These are phyloP conservation scores for Sordariomycetes sp. DNA, from an alignment of 2,329 filamentous ascomycete genomes.

Conservation along the genomic window DNA sequence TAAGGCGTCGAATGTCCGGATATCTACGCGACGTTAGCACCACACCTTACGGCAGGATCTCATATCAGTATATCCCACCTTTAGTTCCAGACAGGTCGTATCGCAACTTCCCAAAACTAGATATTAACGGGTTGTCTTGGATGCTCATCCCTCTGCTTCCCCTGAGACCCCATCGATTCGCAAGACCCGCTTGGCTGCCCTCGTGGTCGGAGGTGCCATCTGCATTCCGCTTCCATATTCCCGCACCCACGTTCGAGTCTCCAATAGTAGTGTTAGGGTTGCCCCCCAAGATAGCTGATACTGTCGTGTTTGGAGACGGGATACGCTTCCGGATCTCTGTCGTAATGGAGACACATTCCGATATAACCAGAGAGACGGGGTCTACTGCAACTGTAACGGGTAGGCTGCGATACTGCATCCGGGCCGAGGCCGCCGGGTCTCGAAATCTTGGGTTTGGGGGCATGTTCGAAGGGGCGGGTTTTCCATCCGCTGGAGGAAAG, in stretches of 20 bases:
- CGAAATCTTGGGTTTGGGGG: background rate
- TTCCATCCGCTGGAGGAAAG: background rate
- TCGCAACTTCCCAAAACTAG: slow-evolving; percentile 80
- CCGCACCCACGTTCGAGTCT: background rate
- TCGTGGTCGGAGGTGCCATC: slow-evolving; percentile 18
- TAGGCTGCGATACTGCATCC: slow-evolving; percentile 46
- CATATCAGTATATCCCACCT: slow-evolving; percentile 33
- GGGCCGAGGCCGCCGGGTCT: slow-evolving; percentile 6
- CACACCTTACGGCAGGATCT: background rate
- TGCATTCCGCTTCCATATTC: background rate
- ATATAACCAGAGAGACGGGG: slow-evolving; percentile 84
- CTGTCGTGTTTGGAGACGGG: slow-evolving; percentile 89
- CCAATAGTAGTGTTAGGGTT: slow-evolving; percentile 33
- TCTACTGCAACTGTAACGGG: slow-evolving; percentile 73
- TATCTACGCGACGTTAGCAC: slow-evolving; percentile 41
- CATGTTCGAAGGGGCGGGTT: background rate
- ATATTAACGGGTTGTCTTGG: slow-evolving; percentile 94
- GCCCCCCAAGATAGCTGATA: slow-evolving; percentile 87
- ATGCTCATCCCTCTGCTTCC: slow-evolving; percentile 95
- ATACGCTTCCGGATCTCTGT: slow-evolving; percentile 97
- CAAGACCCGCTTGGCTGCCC: slow-evolving; percentile 42
- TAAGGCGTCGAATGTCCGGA: slow-evolving; percentile 77
- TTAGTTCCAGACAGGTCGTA: slow-evolving; percentile 78
- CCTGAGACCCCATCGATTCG: slow-evolving; percentile 82
- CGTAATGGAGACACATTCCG: slow-evolving; percentile 97